Percentiles rank a stretch among this genome's conserved stretches.
These are phyloP conservation scores for Hibiscus syriacus DNA, from an alignment of 345 rosid species.

Conservation along the genomic window DNA sequence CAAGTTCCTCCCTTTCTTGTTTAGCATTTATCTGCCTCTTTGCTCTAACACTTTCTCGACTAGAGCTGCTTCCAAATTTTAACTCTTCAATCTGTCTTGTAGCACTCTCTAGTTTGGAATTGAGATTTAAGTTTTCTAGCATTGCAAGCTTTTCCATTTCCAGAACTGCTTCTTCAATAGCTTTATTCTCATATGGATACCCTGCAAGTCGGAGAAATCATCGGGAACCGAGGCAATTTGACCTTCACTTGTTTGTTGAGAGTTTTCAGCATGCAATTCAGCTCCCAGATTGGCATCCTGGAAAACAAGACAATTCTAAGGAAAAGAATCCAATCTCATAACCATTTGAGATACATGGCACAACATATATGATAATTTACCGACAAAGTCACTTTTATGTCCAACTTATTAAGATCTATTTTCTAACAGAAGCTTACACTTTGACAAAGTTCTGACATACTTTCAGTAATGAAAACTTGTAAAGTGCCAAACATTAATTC, in stretches of 20 bases:
- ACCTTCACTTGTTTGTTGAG: slow-evolving; percentile 23
- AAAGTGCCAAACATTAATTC: background rate
- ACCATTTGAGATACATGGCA: background rate
- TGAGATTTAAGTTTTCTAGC: slow-evolving; percentile 41
- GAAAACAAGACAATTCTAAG: slow-evolving; percentile 3
- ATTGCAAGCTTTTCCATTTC: slow-evolving; percentile 53
- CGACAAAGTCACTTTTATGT: background rate
- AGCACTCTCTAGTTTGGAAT: slow-evolving; percentile 50
- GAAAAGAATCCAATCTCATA: background rate
- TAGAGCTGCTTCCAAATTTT: slow-evolving; percentile 26
- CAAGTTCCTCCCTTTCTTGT: slow-evolving; percentile 19
- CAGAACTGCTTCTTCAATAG: slow-evolving; percentile 50
- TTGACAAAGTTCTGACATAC: background rate
- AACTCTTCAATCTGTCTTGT: slow-evolving; percentile 46
- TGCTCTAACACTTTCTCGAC: slow-evolving; percentile 19
- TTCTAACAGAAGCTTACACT: background rate
- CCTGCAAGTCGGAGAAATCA: slow-evolving; percentile 40
- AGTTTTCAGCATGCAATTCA: slow-evolving; percentile 25
- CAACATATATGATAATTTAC: background rate
- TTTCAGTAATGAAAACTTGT: background rate
- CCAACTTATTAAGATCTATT: background rate
- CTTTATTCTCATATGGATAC: slow-evolving; percentile 51
- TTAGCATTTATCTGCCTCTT: slow-evolving; percentile 27
- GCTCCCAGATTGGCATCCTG: slow-evolving; percentile 34
- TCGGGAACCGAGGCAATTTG: slow-evolving; percentile 14